phyloP scores from a whole-genome alignment of 805 yeast species.

The Zygoascus ofunaensis region DNA sequence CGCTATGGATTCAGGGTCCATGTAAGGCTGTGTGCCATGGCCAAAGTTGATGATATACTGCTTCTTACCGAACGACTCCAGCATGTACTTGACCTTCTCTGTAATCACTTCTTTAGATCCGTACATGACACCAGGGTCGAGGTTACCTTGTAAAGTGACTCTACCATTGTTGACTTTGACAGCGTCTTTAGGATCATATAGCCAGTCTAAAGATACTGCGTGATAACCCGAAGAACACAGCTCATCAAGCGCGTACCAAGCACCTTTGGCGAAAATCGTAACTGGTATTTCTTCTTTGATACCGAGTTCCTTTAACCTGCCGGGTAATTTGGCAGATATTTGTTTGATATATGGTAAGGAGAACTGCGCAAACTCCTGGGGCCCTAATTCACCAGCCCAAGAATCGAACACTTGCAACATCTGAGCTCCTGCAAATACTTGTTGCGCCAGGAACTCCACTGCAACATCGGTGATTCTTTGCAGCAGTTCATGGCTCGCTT shows the following conservation, averaged over 20 bases:
- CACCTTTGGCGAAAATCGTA: slow-evolving; percentile 89
- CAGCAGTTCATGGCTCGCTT: slow-evolving; percentile 58
- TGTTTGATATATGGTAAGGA: slow-evolving; percentile 80
- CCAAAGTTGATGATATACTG: slow-evolving; percentile 92
- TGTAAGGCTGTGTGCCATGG: slow-evolving; percentile 96
- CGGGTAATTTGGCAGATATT: slow-evolving; percentile 60
- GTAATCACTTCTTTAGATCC: slow-evolving; percentile 79
- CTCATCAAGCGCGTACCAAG: slow-evolving; percentile 91
- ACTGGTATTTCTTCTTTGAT: slow-evolving; percentile 66
- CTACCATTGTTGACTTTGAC: slow-evolving; percentile 64
- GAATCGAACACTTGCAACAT: slow-evolving; percentile 95
- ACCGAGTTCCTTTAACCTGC: slow-evolving; percentile 63
- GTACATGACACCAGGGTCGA: slow-evolving; percentile 92
- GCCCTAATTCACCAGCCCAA: slow-evolving; percentile 96
- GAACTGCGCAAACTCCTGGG: slow-evolving; percentile 78
- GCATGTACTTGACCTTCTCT: slow-evolving; percentile 77
- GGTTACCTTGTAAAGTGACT: slow-evolving; percentile 84
- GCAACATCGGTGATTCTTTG: slow-evolving; percentile 80
- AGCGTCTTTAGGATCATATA: slow-evolving; percentile 76
- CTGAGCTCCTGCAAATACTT: slow-evolving; percentile 96
- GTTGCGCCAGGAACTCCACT: slow-evolving; percentile 84
- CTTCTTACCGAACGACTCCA: slow-evolving; percentile 80
- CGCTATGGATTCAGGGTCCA: slow-evolving; percentile 84
- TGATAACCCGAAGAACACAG: slow-evolving; percentile 75
- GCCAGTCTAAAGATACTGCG: slow-evolving; percentile 90